Percentiles rank a stretch among this genome's conserved stretches.
These are phyloP conservation scores for Camillea tinctor DNA, from an alignment of 2,329 filamentous ascomycete species.

Conservation along the genomic window DNA sequence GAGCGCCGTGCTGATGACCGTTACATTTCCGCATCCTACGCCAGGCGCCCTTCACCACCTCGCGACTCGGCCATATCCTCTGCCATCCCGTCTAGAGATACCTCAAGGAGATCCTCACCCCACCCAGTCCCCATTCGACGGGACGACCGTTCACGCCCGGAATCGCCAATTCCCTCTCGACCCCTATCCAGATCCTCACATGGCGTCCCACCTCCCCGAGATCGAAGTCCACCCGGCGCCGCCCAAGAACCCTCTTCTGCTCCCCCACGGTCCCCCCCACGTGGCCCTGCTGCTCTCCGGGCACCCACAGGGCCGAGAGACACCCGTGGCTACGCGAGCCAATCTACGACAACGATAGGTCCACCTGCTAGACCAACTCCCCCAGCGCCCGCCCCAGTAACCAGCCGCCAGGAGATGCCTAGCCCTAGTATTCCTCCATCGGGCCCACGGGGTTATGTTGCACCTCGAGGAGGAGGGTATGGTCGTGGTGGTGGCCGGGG, in stretches of 20 bases:
- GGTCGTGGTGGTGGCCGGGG: slow-evolving; percentile 46
- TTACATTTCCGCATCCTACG: slow-evolving; percentile 36
- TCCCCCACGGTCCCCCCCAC: slow-evolving; percentile 47
- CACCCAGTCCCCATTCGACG: slow-evolving; percentile 45
- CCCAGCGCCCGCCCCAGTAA: slow-evolving; percentile 17
- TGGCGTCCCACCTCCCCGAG: slow-evolving; percentile 22
- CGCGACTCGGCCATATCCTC: slow-evolving; percentile 51
- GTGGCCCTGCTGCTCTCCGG: slow-evolving; percentile 53
- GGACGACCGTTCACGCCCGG: slow-evolving; percentile 47
- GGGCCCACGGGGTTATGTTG: slow-evolving; percentile 54
- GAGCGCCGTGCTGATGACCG: slow-evolving; percentile 49
- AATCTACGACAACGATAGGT: slow-evolving; percentile 26
- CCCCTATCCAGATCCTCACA: slow-evolving; percentile 32
- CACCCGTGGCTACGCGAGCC: slow-evolving; percentile 33
- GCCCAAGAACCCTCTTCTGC: slow-evolving; percentile 23
- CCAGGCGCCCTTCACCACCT: slow-evolving; percentile 47
- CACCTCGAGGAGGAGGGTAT: slow-evolving; percentile 45
- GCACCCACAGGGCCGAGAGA: slow-evolving; percentile 48
- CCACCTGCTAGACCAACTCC: slow-evolving; percentile 33
- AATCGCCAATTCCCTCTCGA: slow-evolving; percentile 37
- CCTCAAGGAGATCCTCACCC: slow-evolving; percentile 54
- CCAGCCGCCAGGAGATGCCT: slow-evolving; percentile 32
- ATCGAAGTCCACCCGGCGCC: slow-evolving; percentile 27
- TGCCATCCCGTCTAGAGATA: slow-evolving; percentile 48
- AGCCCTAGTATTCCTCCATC: slow-evolving; percentile 52